Evolutionary conservation across 169 alveolate genomes (phyloP).

Genomic region (Eimeria falciformis): DNA sequence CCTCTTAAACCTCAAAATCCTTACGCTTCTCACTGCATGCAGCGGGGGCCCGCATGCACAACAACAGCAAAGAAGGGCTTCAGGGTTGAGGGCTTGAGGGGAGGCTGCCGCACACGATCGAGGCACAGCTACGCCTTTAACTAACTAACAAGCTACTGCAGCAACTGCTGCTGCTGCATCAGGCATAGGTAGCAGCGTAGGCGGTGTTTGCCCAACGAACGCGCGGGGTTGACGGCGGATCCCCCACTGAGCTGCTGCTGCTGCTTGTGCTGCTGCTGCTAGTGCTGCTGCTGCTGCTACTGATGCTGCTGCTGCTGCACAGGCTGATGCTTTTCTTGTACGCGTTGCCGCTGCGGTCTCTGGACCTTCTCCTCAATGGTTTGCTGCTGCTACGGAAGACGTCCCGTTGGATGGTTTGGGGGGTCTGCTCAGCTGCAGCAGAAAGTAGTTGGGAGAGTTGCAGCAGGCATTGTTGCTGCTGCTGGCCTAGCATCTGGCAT

Average conservation of each 20-base stretch:
- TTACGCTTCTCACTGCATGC: too few species aligned
- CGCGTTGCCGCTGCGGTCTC: not conserved
- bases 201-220: constrained; percentile 1
- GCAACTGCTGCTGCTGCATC: constrained; percentile 18
- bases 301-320: constrained; percentile 6
- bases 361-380: not conserved
- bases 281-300: not conserved
- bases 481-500: constrained; percentile 31
- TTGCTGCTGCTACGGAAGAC: constrained; percentile 38
- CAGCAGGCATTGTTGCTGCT: constrained; percentile 36
- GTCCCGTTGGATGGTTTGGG: not conserved
- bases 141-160: not conserved
- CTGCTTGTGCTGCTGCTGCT: constrained; percentile 12
- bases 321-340: not conserved
- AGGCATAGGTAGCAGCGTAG: not conserved
- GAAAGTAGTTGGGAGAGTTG: constrained; percentile 9
- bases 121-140: not conserved
- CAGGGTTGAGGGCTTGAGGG: too few species aligned
- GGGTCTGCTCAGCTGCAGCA: not conserved
- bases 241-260: constrained; percentile 15
- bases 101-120: constrained; percentile 23
- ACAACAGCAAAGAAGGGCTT: too few species aligned
- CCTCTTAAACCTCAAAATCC: too few species aligned
- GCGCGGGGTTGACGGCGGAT: not conserved
- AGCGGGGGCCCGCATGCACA: too few species aligned